A percentile compares a stretch with the other conserved stretches of the same genome.
Conservation (phyloP, 1,139 yeast genomes). For the Yamadazyma siamensis region DNA sequence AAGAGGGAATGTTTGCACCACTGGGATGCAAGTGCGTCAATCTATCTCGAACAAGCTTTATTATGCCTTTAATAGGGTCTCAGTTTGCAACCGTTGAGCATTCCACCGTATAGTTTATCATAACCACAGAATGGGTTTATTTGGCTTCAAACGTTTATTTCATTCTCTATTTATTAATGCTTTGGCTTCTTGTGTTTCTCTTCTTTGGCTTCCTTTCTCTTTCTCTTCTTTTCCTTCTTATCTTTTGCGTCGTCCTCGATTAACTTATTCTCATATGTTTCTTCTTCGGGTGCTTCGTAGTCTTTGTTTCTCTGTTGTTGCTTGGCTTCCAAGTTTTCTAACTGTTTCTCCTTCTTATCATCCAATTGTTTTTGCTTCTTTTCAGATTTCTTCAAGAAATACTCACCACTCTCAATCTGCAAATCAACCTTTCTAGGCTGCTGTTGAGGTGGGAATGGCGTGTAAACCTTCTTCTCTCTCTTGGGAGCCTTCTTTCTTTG, state of each 20-base stretch:
- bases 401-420: slow-evolving; percentile 98
- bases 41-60: too few relatives aligned
- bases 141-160: too few relatives aligned
- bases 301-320: slow-evolving; percentile 74
- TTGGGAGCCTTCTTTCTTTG: slow-evolving; percentile 81
- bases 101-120: too few relatives aligned
- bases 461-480: slow-evolving; percentile 81
- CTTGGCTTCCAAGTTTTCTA: slow-evolving; percentile 61
- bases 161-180: background rate
- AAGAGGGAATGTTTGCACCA: background rate
- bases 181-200: slow-evolving; percentile 3
- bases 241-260: slow-evolving; percentile 17
- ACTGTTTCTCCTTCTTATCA: slow-evolving; percentile 78
- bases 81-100: too few relatives aligned
- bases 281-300: slow-evolving; percentile 83
- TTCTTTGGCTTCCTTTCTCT: slow-evolving; percentile 17
- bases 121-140: too few relatives aligned
- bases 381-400: slow-evolving; percentile 84
- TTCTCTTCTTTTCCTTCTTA: slow-evolving; percentile 20
- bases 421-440: slow-evolving; percentile 95
- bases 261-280: slow-evolving; percentile 37
- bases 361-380: slow-evolving; percentile 69
- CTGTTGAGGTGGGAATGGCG: slow-evolving; percentile 99
- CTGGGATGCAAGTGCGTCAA: too few relatives aligned
- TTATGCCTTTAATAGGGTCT: too few relatives aligned